Evolutionary conservation across 768 basidiomycete species (phyloP).

Genomic region (Pluteus cervinus): DNA sequence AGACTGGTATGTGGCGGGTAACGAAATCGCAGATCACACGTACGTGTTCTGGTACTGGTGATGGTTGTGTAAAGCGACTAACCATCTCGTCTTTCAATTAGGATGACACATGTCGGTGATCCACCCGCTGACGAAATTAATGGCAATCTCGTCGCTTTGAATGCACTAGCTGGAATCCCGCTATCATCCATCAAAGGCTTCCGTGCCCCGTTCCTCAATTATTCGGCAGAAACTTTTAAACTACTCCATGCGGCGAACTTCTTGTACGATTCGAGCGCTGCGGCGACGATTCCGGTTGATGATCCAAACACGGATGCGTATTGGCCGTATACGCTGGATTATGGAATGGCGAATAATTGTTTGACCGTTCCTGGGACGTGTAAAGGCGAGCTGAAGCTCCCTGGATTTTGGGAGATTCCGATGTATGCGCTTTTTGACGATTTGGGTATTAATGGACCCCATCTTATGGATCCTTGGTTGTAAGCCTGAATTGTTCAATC

Average conservation of each 20-base stretch:
- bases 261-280: conserved; percentile 64
- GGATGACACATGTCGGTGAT: conserved; percentile 69
- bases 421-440: conserved; percentile 77
- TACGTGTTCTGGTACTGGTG: conserved; percentile 26
- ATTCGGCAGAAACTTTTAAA: conserved; percentile 55
- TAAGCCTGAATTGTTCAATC: conserved; percentile 24
- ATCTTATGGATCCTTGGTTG: conserved; percentile 85
- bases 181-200: conserved; percentile 60
- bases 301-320: conserved; percentile 64
- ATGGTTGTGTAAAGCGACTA: neutral
- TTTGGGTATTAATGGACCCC: conserved; percentile 44
- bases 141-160: conserved; percentile 74
- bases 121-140: conserved; percentile 63
- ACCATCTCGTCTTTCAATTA: neutral
- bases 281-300: conserved; percentile 60
- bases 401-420: conserved; percentile 81
- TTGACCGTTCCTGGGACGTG: conserved; percentile 48
- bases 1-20: conserved; percentile 79
- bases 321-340: conserved; percentile 81
- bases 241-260: conserved; percentile 50
- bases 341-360: conserved; percentile 78
- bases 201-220: conserved; percentile 73
- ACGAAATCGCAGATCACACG: conserved; percentile 81
- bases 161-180: conserved; percentile 74
- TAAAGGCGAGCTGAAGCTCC: conserved; percentile 63